Conservation (phyloP, 2,329 filamentous ascomycete species). For the Alternaria solani region DNA sequence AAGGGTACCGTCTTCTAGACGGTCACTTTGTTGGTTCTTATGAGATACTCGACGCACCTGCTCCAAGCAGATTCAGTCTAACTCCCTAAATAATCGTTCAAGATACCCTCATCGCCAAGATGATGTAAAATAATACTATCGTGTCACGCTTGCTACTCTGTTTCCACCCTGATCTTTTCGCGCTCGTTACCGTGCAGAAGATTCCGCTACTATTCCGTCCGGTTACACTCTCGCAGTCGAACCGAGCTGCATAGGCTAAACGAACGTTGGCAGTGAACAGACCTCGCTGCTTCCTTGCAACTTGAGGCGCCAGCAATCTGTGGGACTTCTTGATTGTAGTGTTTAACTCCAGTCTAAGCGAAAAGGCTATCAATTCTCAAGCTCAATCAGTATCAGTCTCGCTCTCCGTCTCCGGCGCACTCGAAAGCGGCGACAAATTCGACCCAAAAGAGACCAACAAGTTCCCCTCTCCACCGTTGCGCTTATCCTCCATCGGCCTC, state of each 20-base stretch:
- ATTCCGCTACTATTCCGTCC: too few species aligned
- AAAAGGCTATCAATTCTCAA: neutral
- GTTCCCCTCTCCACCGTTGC: neutral
- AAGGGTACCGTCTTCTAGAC: conserved; percentile 62
- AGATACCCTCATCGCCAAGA: neutral
- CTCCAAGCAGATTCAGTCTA: neutral
- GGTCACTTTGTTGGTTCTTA: neutral
- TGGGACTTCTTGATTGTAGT: too few species aligned
- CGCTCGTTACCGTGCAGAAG: too few species aligned
- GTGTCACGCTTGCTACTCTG: neutral
- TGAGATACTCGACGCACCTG: neutral
- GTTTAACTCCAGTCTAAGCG: too few species aligned
- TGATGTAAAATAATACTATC: neutral
- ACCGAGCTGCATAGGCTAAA: too few species aligned
- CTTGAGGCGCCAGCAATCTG: too few species aligned
- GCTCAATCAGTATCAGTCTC: conserved; percentile 21
- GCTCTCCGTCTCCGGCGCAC: conserved; percentile 26
- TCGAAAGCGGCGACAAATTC: conserved; percentile 31
- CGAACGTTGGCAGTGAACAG: too few species aligned
- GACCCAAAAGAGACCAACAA: conserved; percentile 31
- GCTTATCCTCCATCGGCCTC: conserved; percentile 12
- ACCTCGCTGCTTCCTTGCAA: too few species aligned
- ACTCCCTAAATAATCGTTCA: neutral
- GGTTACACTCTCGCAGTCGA: too few species aligned
- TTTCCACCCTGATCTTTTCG: neutral